A percentile compares a stretch with the other conserved stretches of the same genome.
These are phyloP conservation scores for Hypoxylon sp. DNA, from an alignment of 2,329 filamentous ascomycete species.

Conservation along the genomic window DNA sequence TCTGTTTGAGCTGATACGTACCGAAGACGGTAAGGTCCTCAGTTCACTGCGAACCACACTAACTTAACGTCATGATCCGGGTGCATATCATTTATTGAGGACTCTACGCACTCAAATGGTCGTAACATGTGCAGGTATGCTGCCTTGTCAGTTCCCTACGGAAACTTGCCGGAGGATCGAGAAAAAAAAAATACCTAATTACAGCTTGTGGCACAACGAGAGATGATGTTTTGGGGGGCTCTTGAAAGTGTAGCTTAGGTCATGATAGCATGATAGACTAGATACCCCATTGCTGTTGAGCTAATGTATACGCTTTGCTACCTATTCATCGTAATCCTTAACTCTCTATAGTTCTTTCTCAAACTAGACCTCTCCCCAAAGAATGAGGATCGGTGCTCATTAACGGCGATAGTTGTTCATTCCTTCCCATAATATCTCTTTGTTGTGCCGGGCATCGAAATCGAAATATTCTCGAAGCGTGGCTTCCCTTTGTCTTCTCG, in stretches of 20 bases:
- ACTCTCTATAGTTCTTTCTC: background rate
- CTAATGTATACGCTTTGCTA: constrained; percentile 5
- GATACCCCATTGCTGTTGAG: constrained; percentile 46
- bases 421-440: constrained; percentile 11
- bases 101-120: background rate
- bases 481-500: constrained; percentile 38
- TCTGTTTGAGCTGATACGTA: background rate
- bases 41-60: constrained; percentile 6
- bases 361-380: background rate
- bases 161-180: background rate
- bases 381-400: background rate
- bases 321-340: background rate
- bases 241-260: background rate
- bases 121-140: background rate
- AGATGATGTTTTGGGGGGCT: background rate
- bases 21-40: constrained; percentile 14
- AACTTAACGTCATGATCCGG: constrained; percentile 8
- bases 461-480: constrained; percentile 8
- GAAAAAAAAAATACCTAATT: background rate
- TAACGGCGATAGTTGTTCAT: background rate
- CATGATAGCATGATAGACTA: constrained; percentile 31
- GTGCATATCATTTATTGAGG: background rate
- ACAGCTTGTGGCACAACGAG: background rate
- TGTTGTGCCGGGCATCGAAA: background rate
- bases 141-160: background rate